Base-by-base conservation (phyloP, 495 filamentous ascomycete species). In the Immersiella caudata region DNA sequence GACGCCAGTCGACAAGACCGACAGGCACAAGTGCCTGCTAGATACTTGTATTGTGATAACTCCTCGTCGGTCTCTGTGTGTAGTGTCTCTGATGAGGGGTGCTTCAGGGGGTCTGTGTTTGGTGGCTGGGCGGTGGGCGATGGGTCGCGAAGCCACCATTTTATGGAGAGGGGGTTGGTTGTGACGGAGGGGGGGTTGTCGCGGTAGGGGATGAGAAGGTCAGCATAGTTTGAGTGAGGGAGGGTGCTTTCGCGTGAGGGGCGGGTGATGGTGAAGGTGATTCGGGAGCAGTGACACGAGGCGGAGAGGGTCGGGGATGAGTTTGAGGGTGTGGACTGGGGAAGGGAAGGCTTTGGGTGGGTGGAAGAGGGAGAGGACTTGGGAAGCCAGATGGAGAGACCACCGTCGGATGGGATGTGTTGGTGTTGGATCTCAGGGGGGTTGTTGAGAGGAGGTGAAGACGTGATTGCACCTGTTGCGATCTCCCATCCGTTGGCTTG, bases 1-100 rank as follows among this genome's bases (percentile, higher is more conserved):
- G 84, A 84, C 5, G 79, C 75, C 11, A 86, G 74, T 26, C 89
- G 85, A 75, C 90, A 93, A 2, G 85, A 85, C 5, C 73, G 76
- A 74, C 90, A 92, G 0, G 82, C 81, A 72, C 90, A 92, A n/a
- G 84, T 84, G 5, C 88, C 89, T 9, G 88, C 85, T 1, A 90
- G 77, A 75, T 87, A 92, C 55, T 79, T 84, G n/a, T 70, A 22
- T 14, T n/a, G 11, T 12, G 40, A 46, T 14, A 46, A 18, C 40
- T 46, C 40, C 40, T 46, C 11, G 40, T 46, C 40, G 6, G 9
- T 46, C 4, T 46, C 5, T 46, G 11, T 12, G 2, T 46, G 1
- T 20, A 25, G 0, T 6, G 27, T n/a, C 36, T 18, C 0, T 27
- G 59, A 14, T 14, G 18, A 35, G 14, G 33, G 59, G 22, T 29